These are phyloP conservation scores for Magnusiomyces starmeri DNA, from an alignment of 1,139 yeast species.

Conservation along the genomic window DNA sequence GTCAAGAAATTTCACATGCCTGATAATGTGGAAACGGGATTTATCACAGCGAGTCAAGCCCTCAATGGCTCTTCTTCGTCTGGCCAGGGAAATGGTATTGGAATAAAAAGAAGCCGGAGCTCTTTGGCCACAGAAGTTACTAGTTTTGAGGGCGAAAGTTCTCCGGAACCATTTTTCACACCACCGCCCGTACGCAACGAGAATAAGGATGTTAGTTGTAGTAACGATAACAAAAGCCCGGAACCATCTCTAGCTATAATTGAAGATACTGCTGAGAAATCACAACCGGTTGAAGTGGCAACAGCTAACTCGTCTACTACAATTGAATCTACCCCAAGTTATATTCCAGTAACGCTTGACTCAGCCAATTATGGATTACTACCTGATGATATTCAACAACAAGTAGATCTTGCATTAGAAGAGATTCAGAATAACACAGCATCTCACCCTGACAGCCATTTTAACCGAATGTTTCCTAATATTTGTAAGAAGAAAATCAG, in stretches of 20 bases:
- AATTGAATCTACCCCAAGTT: no score
- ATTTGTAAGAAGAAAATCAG: not conserved
- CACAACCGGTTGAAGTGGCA: no score
- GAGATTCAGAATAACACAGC: not conserved
- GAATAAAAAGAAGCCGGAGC: not conserved
- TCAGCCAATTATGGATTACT: slow-evolving; percentile 5
- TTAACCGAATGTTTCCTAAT: not conserved
- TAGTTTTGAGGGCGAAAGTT: no score
- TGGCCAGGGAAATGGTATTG: not conserved
- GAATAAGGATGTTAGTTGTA: no score
- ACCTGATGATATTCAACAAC: not conserved
- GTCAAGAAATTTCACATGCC: slow-evolving; percentile 59
- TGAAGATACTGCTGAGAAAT: no score
- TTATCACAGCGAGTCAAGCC: slow-evolving; percentile 42
- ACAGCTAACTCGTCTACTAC: no score
- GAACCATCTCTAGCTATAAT: no score
- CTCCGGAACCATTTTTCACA: not conserved
- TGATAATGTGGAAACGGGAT: slow-evolving; percentile 66
- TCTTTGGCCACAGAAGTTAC: not conserved
- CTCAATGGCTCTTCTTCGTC: not conserved
- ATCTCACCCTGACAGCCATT: not conserved
- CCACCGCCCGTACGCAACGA: no score
- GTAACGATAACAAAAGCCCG: no score
- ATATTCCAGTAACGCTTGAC: no score
- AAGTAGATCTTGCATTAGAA: not conserved